phyloP scores from a whole-genome alignment of 805 yeast genomes.

The Ogataea kodamae region DNA sequence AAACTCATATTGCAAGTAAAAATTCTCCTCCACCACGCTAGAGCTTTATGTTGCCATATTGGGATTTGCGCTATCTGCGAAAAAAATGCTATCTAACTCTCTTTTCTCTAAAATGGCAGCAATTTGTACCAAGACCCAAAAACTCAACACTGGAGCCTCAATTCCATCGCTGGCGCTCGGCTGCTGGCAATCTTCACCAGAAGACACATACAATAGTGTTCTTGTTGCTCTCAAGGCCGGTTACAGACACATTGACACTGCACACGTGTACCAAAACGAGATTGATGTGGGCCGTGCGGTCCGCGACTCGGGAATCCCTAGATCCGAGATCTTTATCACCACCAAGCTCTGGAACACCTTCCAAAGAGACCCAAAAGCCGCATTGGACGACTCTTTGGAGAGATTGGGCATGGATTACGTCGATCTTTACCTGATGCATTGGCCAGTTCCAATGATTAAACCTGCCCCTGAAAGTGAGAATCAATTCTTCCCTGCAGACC shows the following conservation, averaged over 20 bases:
- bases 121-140: conserved; percentile 11
- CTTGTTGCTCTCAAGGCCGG: conserved; percentile 57
- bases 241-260: conserved; percentile 72
- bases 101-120: conserved; percentile 3
- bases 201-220: conserved; percentile 53
- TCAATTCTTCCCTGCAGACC: conserved; percentile 16
- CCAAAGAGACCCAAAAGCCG: conserved; percentile 47
- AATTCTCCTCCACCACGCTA: no score
- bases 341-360: conserved; percentile 64
- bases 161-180: conserved; percentile 75
- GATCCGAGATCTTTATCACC: conserved; percentile 65
- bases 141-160: conserved; percentile 15
- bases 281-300: conserved; percentile 56
- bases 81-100: conserved; percentile 1
- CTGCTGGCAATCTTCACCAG: conserved; percentile 60
- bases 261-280: conserved; percentile 63
- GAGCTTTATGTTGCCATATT: conserved; percentile 3
- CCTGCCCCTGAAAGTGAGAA: conserved; percentile 33
- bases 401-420: conserved; percentile 71
- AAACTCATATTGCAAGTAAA: no score
- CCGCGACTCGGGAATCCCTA: conserved; percentile 55
- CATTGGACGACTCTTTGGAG: conserved; percentile 55
- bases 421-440: conserved; percentile 75
- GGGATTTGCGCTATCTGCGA: conserved; percentile 2
- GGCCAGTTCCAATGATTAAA: conserved; percentile 64